A percentile compares a stretch with the other conserved stretches of the same genome.
Conservation (phyloP, 345 rosid species). For the Brassica juncea region DNA sequence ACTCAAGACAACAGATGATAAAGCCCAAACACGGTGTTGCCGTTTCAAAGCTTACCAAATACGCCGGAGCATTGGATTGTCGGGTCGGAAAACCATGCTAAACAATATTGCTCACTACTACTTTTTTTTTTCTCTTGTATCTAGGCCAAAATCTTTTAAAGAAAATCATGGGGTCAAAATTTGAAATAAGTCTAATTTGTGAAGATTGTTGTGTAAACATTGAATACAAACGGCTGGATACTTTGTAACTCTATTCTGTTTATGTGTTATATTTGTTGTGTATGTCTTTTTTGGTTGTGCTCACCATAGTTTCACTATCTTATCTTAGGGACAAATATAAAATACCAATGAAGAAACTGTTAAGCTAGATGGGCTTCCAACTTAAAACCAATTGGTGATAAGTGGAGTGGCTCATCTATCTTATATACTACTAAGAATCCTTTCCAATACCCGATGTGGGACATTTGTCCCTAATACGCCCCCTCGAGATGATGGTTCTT, state of each 20-base stretch:
- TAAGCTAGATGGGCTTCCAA: too few species aligned
- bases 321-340: background rate
- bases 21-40: slow-evolving; percentile 42
- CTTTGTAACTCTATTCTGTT: slow-evolving; percentile 32
- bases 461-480: too few species aligned
- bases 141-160: slow-evolving; percentile 10
- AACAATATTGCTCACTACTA: slow-evolving; percentile 13
- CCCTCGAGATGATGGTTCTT: too few species aligned
- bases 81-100: slow-evolving; percentile 37
- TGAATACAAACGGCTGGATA: slow-evolving; percentile 32
- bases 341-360: background rate
- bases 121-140: slow-evolving; percentile 16
- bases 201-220: slow-evolving; percentile 11
- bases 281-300: slow-evolving; percentile 10
- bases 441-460: too few species aligned
- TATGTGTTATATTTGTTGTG: slow-evolving; percentile 18
- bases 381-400: too few species aligned
- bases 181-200: background rate
- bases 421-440: too few species aligned
- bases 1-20: slow-evolving; percentile 38
- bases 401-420: too few species aligned
- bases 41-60: slow-evolving; percentile 43
- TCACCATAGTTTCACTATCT: slow-evolving; percentile 11
- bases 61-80: slow-evolving; percentile 51
- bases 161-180: background rate